Evolutionary conservation across 2,329 filamentous ascomycete genomes (phyloP).

Genomic region (Dryadomyces sulphureus): DNA sequence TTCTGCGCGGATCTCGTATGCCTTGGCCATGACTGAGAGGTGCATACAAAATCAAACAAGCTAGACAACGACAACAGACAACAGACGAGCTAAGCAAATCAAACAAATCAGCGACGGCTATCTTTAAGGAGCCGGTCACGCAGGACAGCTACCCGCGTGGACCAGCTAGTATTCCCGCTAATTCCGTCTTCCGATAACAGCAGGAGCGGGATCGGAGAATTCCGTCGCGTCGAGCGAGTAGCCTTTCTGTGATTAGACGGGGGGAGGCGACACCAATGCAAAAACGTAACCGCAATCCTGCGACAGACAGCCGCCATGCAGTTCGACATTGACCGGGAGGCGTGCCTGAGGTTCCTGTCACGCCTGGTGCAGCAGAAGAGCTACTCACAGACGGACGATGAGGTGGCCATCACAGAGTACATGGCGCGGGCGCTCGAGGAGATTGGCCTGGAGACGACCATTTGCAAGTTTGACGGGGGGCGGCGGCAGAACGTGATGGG

Average conservation of each 20-base stretch:
- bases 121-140: too few relatives aligned
- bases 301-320: conserved; percentile 1
- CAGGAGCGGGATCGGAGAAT: too few relatives aligned
- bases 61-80: too few relatives aligned
- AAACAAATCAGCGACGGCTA: too few relatives aligned
- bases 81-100: too few relatives aligned
- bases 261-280: too few relatives aligned
- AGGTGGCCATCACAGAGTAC: conserved; percentile 12
- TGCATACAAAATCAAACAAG: too few relatives aligned
- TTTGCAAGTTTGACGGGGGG: conserved; percentile 12
- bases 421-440: conserved; percentile 12
- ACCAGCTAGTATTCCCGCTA: too few relatives aligned
- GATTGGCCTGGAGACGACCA: conserved; percentile 13
- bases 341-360: conserved; percentile 13
- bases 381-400: conserved; percentile 16
- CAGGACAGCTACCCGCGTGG: too few relatives aligned
- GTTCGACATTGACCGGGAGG: conserved; percentile 12
- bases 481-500: conserved; percentile 14
- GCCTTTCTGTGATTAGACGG: too few relatives aligned
- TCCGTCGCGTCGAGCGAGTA: too few relatives aligned
- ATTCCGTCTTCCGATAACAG: too few relatives aligned
- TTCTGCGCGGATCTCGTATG: neutral
- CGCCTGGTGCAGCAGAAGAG: conserved; percentile 15
- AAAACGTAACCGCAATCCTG: neutral
- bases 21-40: neutral